phyloP scores from a whole-genome alignment of 257 asterid species.

The Solanum rostratum region DNA sequence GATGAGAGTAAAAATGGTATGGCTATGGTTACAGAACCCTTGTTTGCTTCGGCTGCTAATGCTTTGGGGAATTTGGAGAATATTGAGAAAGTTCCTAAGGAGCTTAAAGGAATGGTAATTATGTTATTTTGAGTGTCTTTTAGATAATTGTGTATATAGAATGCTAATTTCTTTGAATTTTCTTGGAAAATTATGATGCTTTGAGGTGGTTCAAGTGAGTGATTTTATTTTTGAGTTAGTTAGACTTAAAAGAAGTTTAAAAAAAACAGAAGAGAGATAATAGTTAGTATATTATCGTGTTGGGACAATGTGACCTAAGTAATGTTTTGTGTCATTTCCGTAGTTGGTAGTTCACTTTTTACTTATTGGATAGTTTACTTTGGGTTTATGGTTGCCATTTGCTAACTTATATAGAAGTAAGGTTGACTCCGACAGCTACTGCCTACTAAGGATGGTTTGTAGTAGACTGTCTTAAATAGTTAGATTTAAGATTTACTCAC shows the following conservation, averaged over 20 bases:
- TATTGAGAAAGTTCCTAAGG: conserved; percentile 68
- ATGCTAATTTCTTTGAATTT: neutral
- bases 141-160: neutral
- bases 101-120: conserved; percentile 87
- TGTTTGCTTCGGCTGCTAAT: conserved; percentile 84
- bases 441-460: neutral
- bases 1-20: conserved; percentile 90
- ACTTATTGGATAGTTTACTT: neutral
- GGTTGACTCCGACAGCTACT: neutral
- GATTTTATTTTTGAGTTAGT: neutral
- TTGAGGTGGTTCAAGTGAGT: neutral
- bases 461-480: neutral
- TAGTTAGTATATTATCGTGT: neutral
- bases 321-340: neutral
- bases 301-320: neutral
- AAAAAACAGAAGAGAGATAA: neutral
- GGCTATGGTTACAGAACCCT: conserved; percentile 98
- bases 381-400: neutral
- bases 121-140: neutral
- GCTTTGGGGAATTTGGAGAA: conserved; percentile 77
- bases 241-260: no score
- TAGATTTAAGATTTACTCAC: neutral
- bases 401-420: neutral
- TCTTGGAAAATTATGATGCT: neutral
- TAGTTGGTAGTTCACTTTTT: neutral